Evolutionary conservation across 2,329 filamentous ascomycete genomes (phyloP), one percentile per base, ranked within the genome.

Genomic region (Periconia digitata): DNA sequence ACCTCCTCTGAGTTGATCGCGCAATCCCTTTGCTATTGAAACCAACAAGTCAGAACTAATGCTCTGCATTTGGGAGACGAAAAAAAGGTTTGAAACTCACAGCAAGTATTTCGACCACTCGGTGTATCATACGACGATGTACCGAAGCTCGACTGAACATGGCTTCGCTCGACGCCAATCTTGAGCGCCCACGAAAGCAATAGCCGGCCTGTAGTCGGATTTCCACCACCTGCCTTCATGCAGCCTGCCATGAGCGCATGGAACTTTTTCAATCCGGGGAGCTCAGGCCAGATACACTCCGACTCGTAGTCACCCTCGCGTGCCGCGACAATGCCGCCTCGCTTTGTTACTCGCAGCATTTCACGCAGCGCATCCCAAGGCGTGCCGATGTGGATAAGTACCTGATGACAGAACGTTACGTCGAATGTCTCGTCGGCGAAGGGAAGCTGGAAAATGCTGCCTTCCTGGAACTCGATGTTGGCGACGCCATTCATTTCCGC

Each of bases 351-450:
- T 0, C 79, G 72, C 1, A 72, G 65, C 77, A 83, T 79, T 54
- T 81, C 77, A 6, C 59, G 57, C 29, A 83, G 54, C 6, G 76
- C 74, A 6, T 60, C 55, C 0, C 76, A 63, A 0, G 79, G 79
- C 46, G 76, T 67, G 10, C 62, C 56, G 6, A 82, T 66, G 58
- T 84, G 81, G 50, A 74, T 71, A 10, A 83, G 66, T 3, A 82
- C 73, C 58, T 82, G 79, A 54, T 81, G 77, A 22, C 72, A 74
- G 55, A 76, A 75, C 3, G 82, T 78, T 15, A 83, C 60, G 53
- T 84, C 81, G 53, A 83, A 84, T 3, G 67, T 60, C 34, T 36
- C 46, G 51, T 82, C 76, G 7, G 60, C 49, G 46, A 74, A 79
- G 2, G 57, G 51, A 5, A 76, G 58, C 8, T 49, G 50, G 42